Evolutionary conservation across 2,329 filamentous ascomycete genomes (phyloP), one percentile per base, ranked within the genome.

Genomic region (Lecanicillium sp.): DNA sequence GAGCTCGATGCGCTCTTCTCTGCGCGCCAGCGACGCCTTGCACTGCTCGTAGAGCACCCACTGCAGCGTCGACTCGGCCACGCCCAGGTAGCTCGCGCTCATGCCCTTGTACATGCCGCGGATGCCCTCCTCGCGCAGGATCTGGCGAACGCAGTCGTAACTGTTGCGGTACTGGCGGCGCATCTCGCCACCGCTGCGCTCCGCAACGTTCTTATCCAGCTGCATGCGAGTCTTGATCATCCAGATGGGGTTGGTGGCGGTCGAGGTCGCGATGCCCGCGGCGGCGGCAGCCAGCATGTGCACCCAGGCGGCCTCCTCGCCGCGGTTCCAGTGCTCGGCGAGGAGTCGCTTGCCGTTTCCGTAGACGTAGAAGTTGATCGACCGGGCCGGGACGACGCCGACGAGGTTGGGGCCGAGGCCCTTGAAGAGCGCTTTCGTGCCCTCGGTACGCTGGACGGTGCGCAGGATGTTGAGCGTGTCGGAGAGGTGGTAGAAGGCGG

Each of bases 161-260:
- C 87, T 90, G 65, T 95, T 95, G 63, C 81, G 82, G 68, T 97
- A 96, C 60, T 82, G 82, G 44, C 90, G 75, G 44, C 73, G 71
- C 46, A 70, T 68, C 21, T 69, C 63, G 32, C 72, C 74, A 21
- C 70, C 78, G 51, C 76, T 71, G 53, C 77, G 71, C 57, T 79
- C 78, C 14, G 84, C 85, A 44, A 82, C 79, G 61, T 87, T 87
- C 71, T 90, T 94, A 71, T 97, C 90, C 27, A 97, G 78, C 68
- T 97, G 90, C 57, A 97, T 65, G 26, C 90, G 77, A 33, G 90
- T 97, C 75, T 97, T 97, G 62, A 97, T 82, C 54, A 97, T 78
- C 90, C 90, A 97, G 60, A 97, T 95, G 2, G 90, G 90, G 66
- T 96, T 96, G 30, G 90, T 97, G 19, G 86, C 87, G 1, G 91